Conservation (phyloP, 2,329 filamentous ascomycete genomes). For the Venturiaceae sp. region DNA sequence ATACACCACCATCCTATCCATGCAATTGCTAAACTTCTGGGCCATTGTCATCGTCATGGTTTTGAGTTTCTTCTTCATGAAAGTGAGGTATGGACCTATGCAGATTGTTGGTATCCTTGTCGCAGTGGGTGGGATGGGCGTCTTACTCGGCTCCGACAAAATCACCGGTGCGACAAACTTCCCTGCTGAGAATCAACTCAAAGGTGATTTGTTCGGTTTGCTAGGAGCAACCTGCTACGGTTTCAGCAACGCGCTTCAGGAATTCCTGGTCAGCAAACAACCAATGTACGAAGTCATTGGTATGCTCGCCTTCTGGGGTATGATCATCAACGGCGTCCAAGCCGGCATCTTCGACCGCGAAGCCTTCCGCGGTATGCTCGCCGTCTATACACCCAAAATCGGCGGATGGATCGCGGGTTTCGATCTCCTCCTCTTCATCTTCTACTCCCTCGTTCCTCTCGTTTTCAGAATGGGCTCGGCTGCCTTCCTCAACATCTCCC, state of each 20-base stretch:
- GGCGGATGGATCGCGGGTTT: constrained; percentile 84
- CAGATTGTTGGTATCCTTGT: constrained; percentile 83
- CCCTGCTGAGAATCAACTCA: constrained; percentile 61
- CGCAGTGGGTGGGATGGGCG: constrained; percentile 82
- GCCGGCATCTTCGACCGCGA: constrained; percentile 83
- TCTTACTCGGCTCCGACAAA: constrained; percentile 81
- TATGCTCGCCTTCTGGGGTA: constrained; percentile 79
- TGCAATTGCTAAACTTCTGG: constrained; percentile 98
- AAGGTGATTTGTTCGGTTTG: constrained; percentile 87
- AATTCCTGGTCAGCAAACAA: constrained; percentile 80
- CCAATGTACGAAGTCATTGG: constrained; percentile 90
- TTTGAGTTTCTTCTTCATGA: constrained; percentile 71
- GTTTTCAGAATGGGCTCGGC: constrained; percentile 84
- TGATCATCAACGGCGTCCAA: constrained; percentile 84
- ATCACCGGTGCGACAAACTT: constrained; percentile 66
- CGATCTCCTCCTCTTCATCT: constrained; percentile 70
- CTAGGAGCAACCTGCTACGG: constrained; percentile 88
- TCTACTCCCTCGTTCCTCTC: constrained; percentile 81
- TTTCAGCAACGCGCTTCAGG: constrained; percentile 81
- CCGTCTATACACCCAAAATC: constrained; percentile 40
- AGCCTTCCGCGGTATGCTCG: constrained; percentile 45
- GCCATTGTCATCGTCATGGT: constrained; percentile 87
- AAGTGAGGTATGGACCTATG: constrained; percentile 79
- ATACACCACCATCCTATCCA: constrained; percentile 84
- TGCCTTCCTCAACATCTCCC: constrained; percentile 92